Base-by-base conservation (phyloP, 352 stramenopile species). In the Peronospora belbahrii region DNA sequence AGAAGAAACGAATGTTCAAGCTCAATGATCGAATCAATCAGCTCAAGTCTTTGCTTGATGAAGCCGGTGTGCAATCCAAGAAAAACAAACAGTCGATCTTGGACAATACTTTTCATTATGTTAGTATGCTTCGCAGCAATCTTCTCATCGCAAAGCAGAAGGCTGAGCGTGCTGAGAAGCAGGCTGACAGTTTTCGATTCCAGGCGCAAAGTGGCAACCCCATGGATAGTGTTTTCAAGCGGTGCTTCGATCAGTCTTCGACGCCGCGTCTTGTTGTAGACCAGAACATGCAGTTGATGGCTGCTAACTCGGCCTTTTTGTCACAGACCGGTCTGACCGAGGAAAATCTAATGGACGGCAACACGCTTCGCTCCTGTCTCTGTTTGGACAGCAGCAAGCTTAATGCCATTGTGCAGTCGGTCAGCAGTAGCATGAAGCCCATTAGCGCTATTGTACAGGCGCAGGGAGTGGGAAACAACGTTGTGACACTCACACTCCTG, bases 1-100 rank as follows among this genome's bases (percentile, higher is more conserved):
- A 90, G 52, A 90, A 90, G 65, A 90, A 88, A 63, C 75, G 78
- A 54, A 88, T 90, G 78, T 88, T 87, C 60, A 90, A 90, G 64
- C 66, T 90, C 4, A 90, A 90, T 51, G 75, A 90, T 53, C 76
- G 74, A 43, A 90, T 90, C 55, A 84, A 72, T 39, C 63, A 84
- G 50, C 66, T 88, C 22, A 87, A 85, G 55, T 50, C 64, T 2
- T 41, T 81, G 25, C 58, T 78, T 10, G 67, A 78, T 41, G 67
- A 83, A 22, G 73, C 73, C 2, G 73, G 73, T 1, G 67, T 85
- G 25, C 65, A 75, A 42, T 72, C 61, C 30, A 85, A 85, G 67
- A 85, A 83, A 45, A 83, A 85, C 59, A 85, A 85, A 41, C 71
- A 85, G 62, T 83, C 70, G 34, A 81, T 85, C 30, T 46, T 85